Evolutionary conservation across 2,329 filamentous ascomycete species (phyloP), one percentile per base, ranked within the genome.

Genomic region (Ophiostoma triangulosporum): DNA sequence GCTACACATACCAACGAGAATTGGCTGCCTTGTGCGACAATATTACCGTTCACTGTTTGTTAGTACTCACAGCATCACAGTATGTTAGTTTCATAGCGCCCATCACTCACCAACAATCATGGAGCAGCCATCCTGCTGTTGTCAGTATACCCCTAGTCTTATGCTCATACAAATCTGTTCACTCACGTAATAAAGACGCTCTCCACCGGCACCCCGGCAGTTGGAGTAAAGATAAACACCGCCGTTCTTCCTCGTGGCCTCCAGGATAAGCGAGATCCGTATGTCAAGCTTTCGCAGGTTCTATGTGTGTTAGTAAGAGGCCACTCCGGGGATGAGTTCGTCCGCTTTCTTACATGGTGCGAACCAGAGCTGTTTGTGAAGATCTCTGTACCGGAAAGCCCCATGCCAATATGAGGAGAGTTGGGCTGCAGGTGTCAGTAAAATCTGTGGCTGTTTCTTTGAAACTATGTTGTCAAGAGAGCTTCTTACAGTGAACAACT

Each of bases 321-420:
- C 12, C 9, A 40, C 11, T 31, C 11, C 11, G 6, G 26, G 22
- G 17, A 7, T 4, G 9, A 24, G 22, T n/a, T n/a, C n/a, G n/a
- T n/a, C n/a, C n/a, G n/a, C n/a, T n/a, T n/a, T n/a, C 54, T 14
- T 53, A 57, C 54, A 35, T 59, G 59, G 64, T 91, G 86, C 12
- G 74, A 80, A 6, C 81, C 85, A 52, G 75, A 81, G 3, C 75
- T 80, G 65, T 91, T 91, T 8, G 80, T 79, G 57, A 86, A 76
- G 53, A 88, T 81, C 62, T 88, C 86, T 6, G 80, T 78, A 4
- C 87, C 86, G 60, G 81, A 74, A 2, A 88, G 70, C n/a, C 77
- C 76, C 69, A 81, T 80, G 9, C 71, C 68, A 31, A 75, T 75
- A 58, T 80, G 76, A 4, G 80, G 78, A 9, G 54, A 54, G 51